A percentile compares a stretch with the other conserved stretches of the same genome.
Evolutionary conservation across 2,329 filamentous ascomycete genomes (phyloP).

Genomic region (Fusarium globosum): DNA sequence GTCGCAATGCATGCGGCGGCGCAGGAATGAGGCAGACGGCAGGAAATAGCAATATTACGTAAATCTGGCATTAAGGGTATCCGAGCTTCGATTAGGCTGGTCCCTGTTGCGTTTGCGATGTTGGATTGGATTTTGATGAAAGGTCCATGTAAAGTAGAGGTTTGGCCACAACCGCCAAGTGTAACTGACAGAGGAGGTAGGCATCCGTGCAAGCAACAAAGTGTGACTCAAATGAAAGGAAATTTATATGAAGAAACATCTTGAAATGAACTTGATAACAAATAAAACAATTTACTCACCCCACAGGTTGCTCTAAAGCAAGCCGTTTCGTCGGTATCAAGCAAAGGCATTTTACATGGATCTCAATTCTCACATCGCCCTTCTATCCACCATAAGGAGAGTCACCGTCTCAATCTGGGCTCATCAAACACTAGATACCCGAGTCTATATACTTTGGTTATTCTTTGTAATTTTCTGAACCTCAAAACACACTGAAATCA

Average conservation of each 20-base stretch:
- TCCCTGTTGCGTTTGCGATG: background rate
- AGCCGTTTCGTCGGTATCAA: background rate
- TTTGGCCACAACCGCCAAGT: background rate
- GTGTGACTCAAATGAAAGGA: fast-evolving
- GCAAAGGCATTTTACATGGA: too few species aligned
- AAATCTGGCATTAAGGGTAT: fast-evolving
- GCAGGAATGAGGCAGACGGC: background rate
- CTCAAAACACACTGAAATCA: background rate
- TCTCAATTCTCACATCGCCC: background rate
- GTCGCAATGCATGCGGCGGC: background rate
- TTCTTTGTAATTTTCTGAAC: background rate
- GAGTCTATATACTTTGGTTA: background rate
- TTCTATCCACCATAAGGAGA: background rate
- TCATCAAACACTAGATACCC: background rate
- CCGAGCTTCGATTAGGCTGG: fast-evolving
- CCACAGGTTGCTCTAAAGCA: background rate
- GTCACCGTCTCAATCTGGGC: background rate
- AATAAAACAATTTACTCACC: background rate
- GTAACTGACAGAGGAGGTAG: background rate
- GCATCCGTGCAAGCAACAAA: background rate
- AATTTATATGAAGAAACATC: fast-evolving
- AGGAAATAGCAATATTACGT: background rate
- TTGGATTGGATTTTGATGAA: background rate
- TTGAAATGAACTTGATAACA: fast-evolving
- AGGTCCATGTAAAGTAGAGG: too few species aligned